These are phyloP conservation scores for Penicillium canescens DNA, from an alignment of 495 filamentous ascomycete species.

Conservation along the genomic window DNA sequence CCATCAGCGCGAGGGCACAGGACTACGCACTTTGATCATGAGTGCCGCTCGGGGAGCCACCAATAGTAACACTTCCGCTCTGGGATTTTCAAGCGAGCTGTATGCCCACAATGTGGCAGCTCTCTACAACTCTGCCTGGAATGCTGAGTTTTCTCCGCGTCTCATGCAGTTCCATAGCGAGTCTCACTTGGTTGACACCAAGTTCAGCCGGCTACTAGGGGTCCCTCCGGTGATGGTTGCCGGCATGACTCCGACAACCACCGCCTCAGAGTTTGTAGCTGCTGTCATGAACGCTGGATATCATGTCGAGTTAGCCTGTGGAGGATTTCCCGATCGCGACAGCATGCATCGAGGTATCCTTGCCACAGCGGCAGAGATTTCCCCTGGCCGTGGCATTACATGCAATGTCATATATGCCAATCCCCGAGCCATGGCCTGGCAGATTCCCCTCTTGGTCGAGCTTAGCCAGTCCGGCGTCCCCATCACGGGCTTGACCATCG, in stretches of 20 bases:
- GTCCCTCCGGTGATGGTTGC: conserved; percentile 42
- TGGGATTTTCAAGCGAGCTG: background rate
- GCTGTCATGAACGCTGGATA: conserved; percentile 42
- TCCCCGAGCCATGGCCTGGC: conserved; percentile 37
- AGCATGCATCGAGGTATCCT: conserved; percentile 31
- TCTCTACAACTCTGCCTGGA: conserved; percentile 11
- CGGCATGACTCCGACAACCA: conserved; percentile 47
- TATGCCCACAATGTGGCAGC: background rate
- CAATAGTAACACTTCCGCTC: background rate
- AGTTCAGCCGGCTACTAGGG: conserved; percentile 34
- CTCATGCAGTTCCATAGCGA: conserved; percentile 8
- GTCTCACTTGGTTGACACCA: conserved; percentile 28
- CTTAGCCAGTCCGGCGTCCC: conserved; percentile 23
- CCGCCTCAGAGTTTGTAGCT: conserved; percentile 37
- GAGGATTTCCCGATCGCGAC: conserved; percentile 31
- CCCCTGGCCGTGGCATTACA: conserved; percentile 35
- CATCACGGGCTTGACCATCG: conserved; percentile 65
- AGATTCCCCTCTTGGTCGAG: conserved; percentile 30
- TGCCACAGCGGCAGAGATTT: conserved; percentile 24
- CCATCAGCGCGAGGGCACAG: background rate
- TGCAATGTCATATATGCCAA: conserved; percentile 43
- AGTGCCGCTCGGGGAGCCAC: background rate
- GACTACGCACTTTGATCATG: background rate
- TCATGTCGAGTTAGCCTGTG: conserved; percentile 39
- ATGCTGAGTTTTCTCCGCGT: conserved; percentile 24